Percentiles rank a stretch among this genome's conserved stretches.
Conservation (phyloP, 805 yeast genomes). For the Teunomyces cretensis region DNA sequence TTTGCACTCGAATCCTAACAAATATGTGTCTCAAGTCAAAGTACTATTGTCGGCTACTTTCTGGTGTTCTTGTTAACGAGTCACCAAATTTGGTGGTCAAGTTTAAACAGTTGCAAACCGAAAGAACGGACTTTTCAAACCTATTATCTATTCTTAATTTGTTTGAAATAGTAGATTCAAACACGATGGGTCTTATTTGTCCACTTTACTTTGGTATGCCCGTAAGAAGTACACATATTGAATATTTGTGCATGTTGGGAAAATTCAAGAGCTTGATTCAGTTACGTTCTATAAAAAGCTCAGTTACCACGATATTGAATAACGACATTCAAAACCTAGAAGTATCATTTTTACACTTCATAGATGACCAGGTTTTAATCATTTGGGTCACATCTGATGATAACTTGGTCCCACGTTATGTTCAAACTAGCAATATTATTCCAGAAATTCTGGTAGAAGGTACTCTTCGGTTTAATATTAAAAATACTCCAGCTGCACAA, state of each 20-base stretch:
- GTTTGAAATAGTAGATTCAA: not conserved
- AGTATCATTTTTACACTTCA: conserved; percentile 1
- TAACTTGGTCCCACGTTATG: not conserved
- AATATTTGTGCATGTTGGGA: not conserved
- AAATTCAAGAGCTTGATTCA: not conserved
- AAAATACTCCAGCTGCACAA: not conserved
- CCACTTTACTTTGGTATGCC: not conserved
- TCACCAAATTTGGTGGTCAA: not conserved
- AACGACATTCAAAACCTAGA: not conserved
- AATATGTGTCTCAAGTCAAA: not conserved
- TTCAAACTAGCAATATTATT: not conserved
- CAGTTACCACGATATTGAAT: not conserved
- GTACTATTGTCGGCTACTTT: not conserved
- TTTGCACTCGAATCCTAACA: not conserved
- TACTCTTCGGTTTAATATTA: not conserved
- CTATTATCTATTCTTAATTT: not conserved
- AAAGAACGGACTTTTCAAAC: not conserved
- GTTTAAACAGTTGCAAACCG: not conserved
- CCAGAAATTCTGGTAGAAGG: not conserved
- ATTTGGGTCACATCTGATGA: not conserved
- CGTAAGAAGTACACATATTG: not conserved
- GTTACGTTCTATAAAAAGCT: not conserved
- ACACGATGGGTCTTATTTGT: not conserved
- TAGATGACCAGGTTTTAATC: conserved; percentile 1
- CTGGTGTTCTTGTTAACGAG: not conserved